These are phyloP conservation scores for Cladosporium cucumerinum DNA, from an alignment of 2,329 filamentous ascomycete genomes.

Conservation along the genomic window DNA sequence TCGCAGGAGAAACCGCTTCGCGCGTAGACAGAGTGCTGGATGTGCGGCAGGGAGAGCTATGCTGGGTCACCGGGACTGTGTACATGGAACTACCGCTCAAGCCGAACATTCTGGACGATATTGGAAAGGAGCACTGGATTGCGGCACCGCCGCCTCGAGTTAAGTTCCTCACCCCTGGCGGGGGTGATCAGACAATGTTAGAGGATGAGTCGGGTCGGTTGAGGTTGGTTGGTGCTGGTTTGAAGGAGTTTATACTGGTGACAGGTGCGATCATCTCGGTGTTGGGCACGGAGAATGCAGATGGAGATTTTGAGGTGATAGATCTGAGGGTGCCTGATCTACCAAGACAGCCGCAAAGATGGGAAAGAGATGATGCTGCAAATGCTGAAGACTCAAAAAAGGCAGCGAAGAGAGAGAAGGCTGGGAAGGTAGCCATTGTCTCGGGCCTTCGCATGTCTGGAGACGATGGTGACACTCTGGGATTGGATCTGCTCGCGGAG, in stretches of 20 bases:
- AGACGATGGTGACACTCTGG: constrained; percentile 68
- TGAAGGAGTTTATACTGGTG: constrained; percentile 70
- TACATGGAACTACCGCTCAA: constrained; percentile 98
- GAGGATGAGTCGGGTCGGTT: constrained; percentile 95
- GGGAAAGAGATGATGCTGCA: constrained; percentile 61
- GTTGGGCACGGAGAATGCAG: constrained; percentile 86
- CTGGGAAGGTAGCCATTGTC: constrained; percentile 77
- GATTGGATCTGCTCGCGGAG: constrained; percentile 75
- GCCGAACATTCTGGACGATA: constrained; percentile 91
- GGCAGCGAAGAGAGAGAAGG: constrained; percentile 40
- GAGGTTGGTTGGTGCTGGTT: constrained; percentile 66
- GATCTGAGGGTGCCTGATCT: constrained; percentile 87
- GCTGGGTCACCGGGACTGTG: constrained; percentile 90
- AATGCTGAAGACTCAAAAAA: constrained; percentile 37
- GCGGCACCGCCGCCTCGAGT: constrained; percentile 68
- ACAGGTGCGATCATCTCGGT: constrained; percentile 94
- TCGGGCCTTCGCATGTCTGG: constrained; percentile 85
- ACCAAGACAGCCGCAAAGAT: constrained; percentile 74
- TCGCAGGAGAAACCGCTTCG: constrained; percentile 71
- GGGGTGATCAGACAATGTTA: constrained; percentile 64
- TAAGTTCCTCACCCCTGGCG: constrained; percentile 19
- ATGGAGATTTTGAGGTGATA: constrained; percentile 89
- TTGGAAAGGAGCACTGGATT: constrained; percentile 93
- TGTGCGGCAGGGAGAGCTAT: constrained; percentile 90
- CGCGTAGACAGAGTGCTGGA: constrained; percentile 87